These are phyloP conservation scores for Cercophora sp. DNA, from an alignment of 495 filamentous ascomycete genomes.

Conservation along the genomic window DNA sequence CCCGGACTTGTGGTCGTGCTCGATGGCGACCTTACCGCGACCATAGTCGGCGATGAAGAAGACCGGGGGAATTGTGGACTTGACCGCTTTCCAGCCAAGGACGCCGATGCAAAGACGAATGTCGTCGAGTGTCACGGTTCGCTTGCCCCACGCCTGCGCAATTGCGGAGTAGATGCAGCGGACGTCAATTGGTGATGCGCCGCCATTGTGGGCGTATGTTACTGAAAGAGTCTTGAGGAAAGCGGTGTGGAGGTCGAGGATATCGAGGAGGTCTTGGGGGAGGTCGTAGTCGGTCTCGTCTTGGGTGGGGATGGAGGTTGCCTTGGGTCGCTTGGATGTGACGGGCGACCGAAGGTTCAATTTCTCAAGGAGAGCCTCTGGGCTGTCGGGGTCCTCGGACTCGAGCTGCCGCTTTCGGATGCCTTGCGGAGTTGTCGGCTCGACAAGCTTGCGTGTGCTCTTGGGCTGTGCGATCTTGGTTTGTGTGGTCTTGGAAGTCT, in stretches of 20 bases:
- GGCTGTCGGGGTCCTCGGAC: conserved; percentile 8
- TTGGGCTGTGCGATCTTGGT: not conserved
- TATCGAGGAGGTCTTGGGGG: conserved; percentile 51
- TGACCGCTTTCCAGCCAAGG: conserved; percentile 27
- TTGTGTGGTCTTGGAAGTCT: not conserved
- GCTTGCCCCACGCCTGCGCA: conserved; percentile 57
- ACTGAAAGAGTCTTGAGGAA: conserved; percentile 57
- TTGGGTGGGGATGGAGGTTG: conserved; percentile 27
- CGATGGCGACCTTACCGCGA: conserved; percentile 43
- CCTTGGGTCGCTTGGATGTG: conserved; percentile 28
- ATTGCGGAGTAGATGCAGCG: conserved; percentile 51
- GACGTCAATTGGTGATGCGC: conserved; percentile 54
- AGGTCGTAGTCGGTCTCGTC: conserved; percentile 34
- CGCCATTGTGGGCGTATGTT: conserved; percentile 63
- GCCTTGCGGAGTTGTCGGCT: no score
- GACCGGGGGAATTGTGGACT: conserved; percentile 25
- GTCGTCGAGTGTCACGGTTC: conserved; percentile 55
- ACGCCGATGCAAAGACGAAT: conserved; percentile 55
- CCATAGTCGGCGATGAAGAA: conserved; percentile 60
- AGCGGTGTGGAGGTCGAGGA: conserved; percentile 52
- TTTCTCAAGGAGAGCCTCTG: conserved; percentile 36
- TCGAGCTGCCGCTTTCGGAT: conserved; percentile 25
- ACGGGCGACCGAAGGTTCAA: conserved; percentile 37
- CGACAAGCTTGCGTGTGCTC: conserved; percentile 12
- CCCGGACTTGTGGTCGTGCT: conserved; percentile 26